phyloP scores from a whole-genome alignment of 2,329 filamentous ascomycete species.

The Chaetomiaceae sp. region DNA sequence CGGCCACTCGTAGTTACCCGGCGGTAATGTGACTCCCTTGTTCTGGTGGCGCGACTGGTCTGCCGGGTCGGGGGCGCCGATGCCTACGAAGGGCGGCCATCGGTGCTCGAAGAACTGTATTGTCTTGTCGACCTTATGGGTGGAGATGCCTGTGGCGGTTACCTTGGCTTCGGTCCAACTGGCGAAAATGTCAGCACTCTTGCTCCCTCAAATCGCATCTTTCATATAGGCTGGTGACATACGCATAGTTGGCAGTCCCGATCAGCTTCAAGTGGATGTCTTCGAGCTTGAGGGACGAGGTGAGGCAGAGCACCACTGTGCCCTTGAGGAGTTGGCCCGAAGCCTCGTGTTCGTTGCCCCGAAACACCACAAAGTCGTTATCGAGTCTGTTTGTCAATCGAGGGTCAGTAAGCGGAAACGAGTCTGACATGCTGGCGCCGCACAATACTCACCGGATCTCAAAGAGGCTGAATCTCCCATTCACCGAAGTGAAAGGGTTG shows the following conservation, averaged over 20 bases:
- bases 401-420: conserved; percentile 4
- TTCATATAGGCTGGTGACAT: conserved; percentile 27
- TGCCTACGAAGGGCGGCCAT: conserved; percentile 63
- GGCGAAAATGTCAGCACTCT: conserved; percentile 19
- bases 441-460: conserved; percentile 51
- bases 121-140: conserved; percentile 55
- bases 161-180: conserved; percentile 51
- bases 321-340: conserved; percentile 72
- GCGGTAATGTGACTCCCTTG: conserved; percentile 55
- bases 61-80: conserved; percentile 17
- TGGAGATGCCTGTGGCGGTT: conserved; percentile 55
- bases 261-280: conserved; percentile 68
- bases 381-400: conserved; percentile 55
- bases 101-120: conserved; percentile 62
- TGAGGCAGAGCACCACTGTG: conserved; percentile 67
- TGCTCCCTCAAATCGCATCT: conserved; percentile 8
- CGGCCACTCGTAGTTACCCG: conserved; percentile 80
- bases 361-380: conserved; percentile 73
- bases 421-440: background rate
- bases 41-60: conserved; percentile 34
- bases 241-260: conserved; percentile 66
- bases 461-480: conserved; percentile 50
- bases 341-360: conserved; percentile 70
- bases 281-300: conserved; percentile 64
- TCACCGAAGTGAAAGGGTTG: conserved; percentile 51